Evolutionary conservation across 768 basidiomycete species (phyloP).

Genomic region (Boletus barrowsii): DNA sequence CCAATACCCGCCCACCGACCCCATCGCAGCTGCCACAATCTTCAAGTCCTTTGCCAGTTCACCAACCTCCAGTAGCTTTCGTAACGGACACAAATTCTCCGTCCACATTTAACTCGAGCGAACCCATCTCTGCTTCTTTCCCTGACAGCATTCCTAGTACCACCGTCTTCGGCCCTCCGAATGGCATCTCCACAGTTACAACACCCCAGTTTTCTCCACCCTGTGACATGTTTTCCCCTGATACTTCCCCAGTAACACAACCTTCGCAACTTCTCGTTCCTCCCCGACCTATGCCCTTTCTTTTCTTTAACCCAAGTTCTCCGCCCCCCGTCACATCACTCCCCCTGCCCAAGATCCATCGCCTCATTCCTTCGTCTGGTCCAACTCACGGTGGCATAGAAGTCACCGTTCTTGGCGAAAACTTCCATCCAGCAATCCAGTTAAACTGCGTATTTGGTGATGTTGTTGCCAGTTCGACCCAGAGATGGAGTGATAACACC

Average conservation of each 20-base stretch:
- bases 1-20: constrained; percentile 31
- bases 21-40: constrained; percentile 23
- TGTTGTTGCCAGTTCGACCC: constrained; percentile 74
- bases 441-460: constrained; percentile 86
- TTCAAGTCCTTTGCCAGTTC: constrained; percentile 10
- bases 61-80: constrained; percentile 5
- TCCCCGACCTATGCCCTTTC: constrained; percentile 50
- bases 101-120: constrained; percentile 5
- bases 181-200: constrained; percentile 12
- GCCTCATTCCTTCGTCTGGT: constrained; percentile 79
- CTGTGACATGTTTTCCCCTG: constrained; percentile 19
- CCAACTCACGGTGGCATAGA: constrained; percentile 93
- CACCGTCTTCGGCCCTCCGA: constrained; percentile 15
- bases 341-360: constrained; percentile 73
- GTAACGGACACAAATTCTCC: constrained; percentile 4
- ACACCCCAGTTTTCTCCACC: constrained; percentile 17
- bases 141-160: constrained; percentile 2
- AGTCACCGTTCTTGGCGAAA: constrained; percentile 88
- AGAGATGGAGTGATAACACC: constrained; percentile 90
- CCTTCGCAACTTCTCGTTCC: constrained; percentile 21
- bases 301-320: constrained; percentile 58
- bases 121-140: constrained; percentile 9
- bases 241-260: constrained; percentile 14
- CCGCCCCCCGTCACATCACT: constrained; percentile 45
- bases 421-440: constrained; percentile 75